Evolutionary conservation across 768 basidiomycete species (phyloP).

Genomic region (Phlebiopsis flavidoalba): DNA sequence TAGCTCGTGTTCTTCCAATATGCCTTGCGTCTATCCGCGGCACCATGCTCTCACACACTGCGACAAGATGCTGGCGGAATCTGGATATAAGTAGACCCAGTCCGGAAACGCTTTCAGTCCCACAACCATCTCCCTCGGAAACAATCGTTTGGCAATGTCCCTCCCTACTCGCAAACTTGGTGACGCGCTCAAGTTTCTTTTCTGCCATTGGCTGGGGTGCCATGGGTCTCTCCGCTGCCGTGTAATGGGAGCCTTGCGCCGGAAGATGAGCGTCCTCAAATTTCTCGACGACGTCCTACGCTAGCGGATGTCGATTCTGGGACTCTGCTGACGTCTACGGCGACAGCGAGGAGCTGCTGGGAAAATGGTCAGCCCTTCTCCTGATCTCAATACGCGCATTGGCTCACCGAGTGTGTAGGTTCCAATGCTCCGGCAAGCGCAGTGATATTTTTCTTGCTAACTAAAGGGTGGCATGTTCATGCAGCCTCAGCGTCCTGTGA

Average conservation of each 20-base stretch:
- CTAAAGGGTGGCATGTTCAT: slow-evolving; percentile 29
- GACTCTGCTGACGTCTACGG: slow-evolving; percentile 41
- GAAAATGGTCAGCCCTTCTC: slow-evolving; percentile 30
- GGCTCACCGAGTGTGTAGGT: slow-evolving; percentile 30
- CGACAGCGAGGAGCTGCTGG: slow-evolving; percentile 40
- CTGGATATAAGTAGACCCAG: neutral
- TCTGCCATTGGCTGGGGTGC: slow-evolving; percentile 53
- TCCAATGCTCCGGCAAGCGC: slow-evolving; percentile 47
- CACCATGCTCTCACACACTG: neutral
- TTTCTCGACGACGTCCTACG: slow-evolving; percentile 37
- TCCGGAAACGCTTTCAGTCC: neutral
- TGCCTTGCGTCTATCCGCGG: neutral
- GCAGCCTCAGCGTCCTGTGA: slow-evolving; percentile 10
- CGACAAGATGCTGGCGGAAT: neutral
- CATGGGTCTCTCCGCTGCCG: slow-evolving; percentile 49
- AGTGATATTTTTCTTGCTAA: slow-evolving; percentile 40
- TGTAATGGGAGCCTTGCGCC: slow-evolving; percentile 37
- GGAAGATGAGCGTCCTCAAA: slow-evolving; percentile 59
- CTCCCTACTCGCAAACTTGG: slow-evolving; percentile 41
- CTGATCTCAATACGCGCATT: neutral
- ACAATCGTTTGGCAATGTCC: slow-evolving; percentile 21
- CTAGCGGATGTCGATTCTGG: slow-evolving; percentile 39
- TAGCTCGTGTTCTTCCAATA: neutral
- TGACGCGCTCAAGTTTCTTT: slow-evolving; percentile 35
- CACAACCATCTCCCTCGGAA: neutral